Base-by-base conservation (phyloP, 495 filamentous ascomycete species). In the Hypoxylon fragiforme region DNA sequence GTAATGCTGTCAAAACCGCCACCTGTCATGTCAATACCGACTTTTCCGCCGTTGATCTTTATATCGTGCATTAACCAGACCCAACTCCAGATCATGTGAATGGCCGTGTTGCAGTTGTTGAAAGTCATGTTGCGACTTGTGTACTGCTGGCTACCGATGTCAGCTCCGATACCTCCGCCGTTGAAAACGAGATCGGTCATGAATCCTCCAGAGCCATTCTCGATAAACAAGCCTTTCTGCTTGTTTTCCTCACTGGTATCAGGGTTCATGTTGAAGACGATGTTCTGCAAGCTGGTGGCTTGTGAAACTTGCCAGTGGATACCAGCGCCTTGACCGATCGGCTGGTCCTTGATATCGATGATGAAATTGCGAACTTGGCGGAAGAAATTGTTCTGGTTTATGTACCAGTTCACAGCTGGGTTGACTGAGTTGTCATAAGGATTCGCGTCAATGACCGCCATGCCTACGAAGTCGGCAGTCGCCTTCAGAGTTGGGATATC, bases 231-330 rank as follows among this genome's bases (percentile, higher is more conserved):
- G 64, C 92, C 92, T 72, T 89, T 81, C 69, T 96, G 92, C 62
- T 77, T 75, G 71, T 92, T 94, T 32, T 73, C 78, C 11, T 73
- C 71, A 35, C 82, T 82, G 12, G 84, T 84, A 53, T 86, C 88
- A 46, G 80, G 81, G 65, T 83, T 76, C 91, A 97, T 95, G 69
- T 91, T 83, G 73, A 97, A 95, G 46, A 84, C 81, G 45, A 96
- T 84, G 70, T 97, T 96, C 69, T 96, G 91, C 40, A 95, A 72
- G 57, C 85, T 90, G 8, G 94, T 96, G 3, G 92, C 94, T 65
- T 98, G 94, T 32, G 90, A 91, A 2, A 98, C 92, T 68, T 97
- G 94, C 95, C 95, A 97, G 71, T 97, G 94, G 49, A 98, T 95
- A 72, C 90, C 90, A 31, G 90, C 80, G 49, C 87, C 89, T 18